phyloP scores from a whole-genome alignment of 2,329 filamentous ascomycete genomes.

The Colletotrichum melonis region DNA sequence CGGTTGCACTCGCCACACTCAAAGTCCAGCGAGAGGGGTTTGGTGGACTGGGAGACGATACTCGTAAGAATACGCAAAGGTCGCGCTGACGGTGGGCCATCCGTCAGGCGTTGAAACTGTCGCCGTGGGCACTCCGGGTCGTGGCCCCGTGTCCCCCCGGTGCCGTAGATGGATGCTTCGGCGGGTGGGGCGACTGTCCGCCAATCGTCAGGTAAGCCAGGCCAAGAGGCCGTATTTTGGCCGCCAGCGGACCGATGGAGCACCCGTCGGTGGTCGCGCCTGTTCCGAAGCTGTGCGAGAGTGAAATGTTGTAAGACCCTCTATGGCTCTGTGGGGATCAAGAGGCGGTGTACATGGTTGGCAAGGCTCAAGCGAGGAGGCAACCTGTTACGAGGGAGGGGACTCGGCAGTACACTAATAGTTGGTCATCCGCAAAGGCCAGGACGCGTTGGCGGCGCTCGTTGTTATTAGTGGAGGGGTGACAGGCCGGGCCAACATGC shows the following conservation, averaged over 20 bases:
- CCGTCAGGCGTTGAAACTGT: constrained; percentile 22
- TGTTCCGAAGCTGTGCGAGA: not conserved
- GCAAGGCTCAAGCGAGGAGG: constrained; percentile 9
- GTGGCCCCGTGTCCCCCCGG: constrained; percentile 1
- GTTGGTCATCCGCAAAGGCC: not conserved
- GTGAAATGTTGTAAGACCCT: not conserved
- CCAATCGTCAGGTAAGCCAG: constrained; percentile 16
- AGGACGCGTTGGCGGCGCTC: not conserved
- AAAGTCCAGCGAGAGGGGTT: constrained; percentile 79
- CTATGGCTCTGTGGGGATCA: constrained; percentile 23
- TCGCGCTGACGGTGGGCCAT: constrained; percentile 36
- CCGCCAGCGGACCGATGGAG: constrained; percentile 12
- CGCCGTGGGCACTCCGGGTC: constrained; percentile 19
- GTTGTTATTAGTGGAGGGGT: not conserved
- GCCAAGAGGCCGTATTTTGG: constrained; percentile 10
- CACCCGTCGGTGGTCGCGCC: constrained; percentile 12
- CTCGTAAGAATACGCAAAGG: constrained; percentile 40
- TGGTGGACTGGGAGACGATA: constrained; percentile 55
- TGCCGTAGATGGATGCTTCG: constrained; percentile 31
- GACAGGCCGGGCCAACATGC: constrained; percentile 7
- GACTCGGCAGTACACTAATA: too few species aligned
- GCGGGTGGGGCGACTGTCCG: constrained; percentile 21
- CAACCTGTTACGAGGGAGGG: constrained; percentile 10
- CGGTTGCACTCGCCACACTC: constrained; percentile 73
- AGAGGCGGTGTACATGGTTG: constrained; percentile 31